Conservation (phyloP, 2,329 filamentous ascomycete genomes). For the Aspergillus melleus region DNA sequence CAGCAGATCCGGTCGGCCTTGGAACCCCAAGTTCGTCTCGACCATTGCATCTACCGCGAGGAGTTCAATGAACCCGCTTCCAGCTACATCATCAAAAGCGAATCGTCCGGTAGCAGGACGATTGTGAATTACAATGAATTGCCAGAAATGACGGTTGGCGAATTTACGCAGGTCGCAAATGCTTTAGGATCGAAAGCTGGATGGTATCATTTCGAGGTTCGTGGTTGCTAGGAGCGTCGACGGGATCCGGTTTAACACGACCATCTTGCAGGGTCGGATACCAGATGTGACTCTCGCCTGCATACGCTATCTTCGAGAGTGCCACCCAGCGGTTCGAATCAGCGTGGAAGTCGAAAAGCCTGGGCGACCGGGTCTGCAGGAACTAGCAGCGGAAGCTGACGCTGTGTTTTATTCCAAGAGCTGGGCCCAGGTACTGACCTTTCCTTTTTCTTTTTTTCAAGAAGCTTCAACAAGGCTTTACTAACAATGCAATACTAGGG, state of each 20-base stretch:
- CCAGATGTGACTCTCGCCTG: constrained; percentile 62
- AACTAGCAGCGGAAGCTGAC: constrained; percentile 63
- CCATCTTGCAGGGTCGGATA: constrained; percentile 57
- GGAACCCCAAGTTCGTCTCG: constrained; percentile 50
- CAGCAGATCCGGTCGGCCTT: constrained; percentile 58
- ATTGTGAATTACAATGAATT: constrained; percentile 70
- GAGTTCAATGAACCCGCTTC: constrained; percentile 59
- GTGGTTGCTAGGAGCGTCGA: background rate
- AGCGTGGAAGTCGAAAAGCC: constrained; percentile 76
- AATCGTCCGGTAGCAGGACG: constrained; percentile 61
- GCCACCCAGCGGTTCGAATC: constrained; percentile 50
- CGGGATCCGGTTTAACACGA: background rate
- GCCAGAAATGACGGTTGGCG: constrained; percentile 64
- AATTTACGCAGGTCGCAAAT: constrained; percentile 55
- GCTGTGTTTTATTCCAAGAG: constrained; percentile 71
- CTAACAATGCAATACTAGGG: constrained; percentile 16
- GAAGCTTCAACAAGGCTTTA: background rate
- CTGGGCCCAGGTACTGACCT: constrained; percentile 63
- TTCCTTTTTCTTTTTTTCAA: background rate
- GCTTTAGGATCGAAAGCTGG: constrained; percentile 35
- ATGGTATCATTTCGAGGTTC: constrained; percentile 74
- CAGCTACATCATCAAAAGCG: constrained; percentile 68
- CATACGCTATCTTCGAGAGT: constrained; percentile 56
- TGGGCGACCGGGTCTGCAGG: constrained; percentile 57
- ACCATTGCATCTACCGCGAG: constrained; percentile 61